These are phyloP conservation scores for Trametes pubescens DNA, from an alignment of 1,284 basidiomycete genomes.

Conservation along the genomic window DNA sequence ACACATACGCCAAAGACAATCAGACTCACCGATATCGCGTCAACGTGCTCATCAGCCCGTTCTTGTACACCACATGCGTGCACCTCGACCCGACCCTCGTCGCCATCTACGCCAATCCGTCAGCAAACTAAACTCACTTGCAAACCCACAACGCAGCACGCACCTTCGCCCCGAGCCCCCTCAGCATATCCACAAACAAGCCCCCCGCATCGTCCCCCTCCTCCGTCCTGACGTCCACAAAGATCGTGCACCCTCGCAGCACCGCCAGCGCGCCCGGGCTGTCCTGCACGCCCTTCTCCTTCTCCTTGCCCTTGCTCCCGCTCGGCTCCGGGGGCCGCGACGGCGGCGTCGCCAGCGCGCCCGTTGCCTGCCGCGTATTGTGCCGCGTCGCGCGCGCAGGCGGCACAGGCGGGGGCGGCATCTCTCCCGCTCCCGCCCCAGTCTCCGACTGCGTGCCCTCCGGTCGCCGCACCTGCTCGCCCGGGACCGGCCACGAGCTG, in stretches of 20 bases:
- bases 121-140: neutral
- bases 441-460: neutral
- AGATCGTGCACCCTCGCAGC: constrained; percentile 83
- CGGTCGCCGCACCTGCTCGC: neutral
- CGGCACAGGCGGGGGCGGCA: constrained; percentile 17
- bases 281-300: constrained; percentile 42
- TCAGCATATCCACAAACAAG: constrained; percentile 89
- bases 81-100: constrained; percentile 76
- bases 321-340: constrained; percentile 12
- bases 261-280: constrained; percentile 49
- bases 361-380: constrained; percentile 31
- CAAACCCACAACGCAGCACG: constrained; percentile 34
- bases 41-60: constrained; percentile 82
- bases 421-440: neutral
- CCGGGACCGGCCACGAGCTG: constrained; percentile 14
- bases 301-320: constrained; percentile 26
- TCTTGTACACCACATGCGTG: constrained; percentile 93
- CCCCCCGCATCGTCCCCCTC: constrained; percentile 87
- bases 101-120: constrained; percentile 54
- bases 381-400: constrained; percentile 20
- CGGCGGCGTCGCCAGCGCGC: constrained; percentile 30
- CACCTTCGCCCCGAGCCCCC: constrained; percentile 84
- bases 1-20: neutral
- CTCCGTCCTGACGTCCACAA: constrained; percentile 89
- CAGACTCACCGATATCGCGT: constrained; percentile 70